These are phyloP conservation scores for Aspergillus sp. DNA, from an alignment of 2,329 filamentous ascomycete species.

Conservation along the genomic window DNA sequence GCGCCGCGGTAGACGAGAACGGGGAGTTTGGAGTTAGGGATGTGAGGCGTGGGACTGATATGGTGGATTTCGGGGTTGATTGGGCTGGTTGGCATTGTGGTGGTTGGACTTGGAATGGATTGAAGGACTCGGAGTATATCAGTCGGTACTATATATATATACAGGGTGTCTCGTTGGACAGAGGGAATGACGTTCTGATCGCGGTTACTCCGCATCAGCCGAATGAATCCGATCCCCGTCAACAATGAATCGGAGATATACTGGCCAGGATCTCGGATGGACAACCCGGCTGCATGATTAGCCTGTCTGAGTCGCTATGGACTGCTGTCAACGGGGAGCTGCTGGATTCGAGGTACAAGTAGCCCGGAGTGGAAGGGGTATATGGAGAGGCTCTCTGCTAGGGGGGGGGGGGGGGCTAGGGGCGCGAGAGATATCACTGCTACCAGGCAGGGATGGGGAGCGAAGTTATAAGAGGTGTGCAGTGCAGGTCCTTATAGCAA, in stretches of 20 bases:
- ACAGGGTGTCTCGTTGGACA: too few relatives aligned
- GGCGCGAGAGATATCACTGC: neutral
- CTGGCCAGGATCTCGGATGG: too few relatives aligned
- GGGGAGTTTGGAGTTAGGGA: conserved; percentile 2
- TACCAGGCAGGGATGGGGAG: neutral
- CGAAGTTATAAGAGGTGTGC: neutral
- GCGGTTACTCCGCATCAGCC: neutral
- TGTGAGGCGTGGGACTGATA: conserved; percentile 1
- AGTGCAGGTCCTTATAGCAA: too few relatives aligned
- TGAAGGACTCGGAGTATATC: too few relatives aligned
- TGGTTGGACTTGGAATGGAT: too few relatives aligned
- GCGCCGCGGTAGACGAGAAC: conserved; percentile 2
- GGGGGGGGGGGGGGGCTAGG: neutral
- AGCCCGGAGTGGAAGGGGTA: neutral
- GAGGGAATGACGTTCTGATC: neutral
- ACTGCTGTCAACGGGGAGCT: neutral
- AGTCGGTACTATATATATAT: too few relatives aligned
- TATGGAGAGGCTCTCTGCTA: neutral
- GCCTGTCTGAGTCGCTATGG: neutral
- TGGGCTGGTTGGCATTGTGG: too few relatives aligned
- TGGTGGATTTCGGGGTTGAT: conserved; percentile 1
- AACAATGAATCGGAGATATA: too few relatives aligned
- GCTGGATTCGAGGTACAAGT: neutral
- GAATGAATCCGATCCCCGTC: neutral
- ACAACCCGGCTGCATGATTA: neutral